Conservation (phyloP, 305 asterid species). For the Vinca major region DNA sequence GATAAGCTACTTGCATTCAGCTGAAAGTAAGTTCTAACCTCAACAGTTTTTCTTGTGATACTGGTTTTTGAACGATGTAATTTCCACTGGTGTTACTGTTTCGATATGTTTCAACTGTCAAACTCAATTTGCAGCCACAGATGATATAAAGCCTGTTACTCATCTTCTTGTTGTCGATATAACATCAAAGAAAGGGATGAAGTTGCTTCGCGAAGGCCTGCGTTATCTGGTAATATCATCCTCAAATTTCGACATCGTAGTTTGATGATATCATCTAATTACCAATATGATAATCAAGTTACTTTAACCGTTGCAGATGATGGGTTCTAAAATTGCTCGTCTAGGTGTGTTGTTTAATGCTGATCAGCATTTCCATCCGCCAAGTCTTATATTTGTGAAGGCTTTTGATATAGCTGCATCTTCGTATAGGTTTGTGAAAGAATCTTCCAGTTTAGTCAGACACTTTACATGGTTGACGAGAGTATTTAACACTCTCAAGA, state of each 20-base stretch:
- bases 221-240: slow-evolving; percentile 64
- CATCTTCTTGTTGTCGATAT: slow-evolving; percentile 82
- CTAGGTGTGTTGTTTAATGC: slow-evolving; percentile 70
- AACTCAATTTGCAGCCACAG: slow-evolving; percentile 47
- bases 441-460: slow-evolving; percentile 4
- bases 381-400: slow-evolving; percentile 55
- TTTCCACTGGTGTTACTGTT: slow-evolving; percentile 6
- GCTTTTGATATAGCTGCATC: slow-evolving; percentile 62
- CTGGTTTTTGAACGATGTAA: slow-evolving; percentile 15
- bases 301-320: slow-evolving; percentile 49
- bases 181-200: slow-evolving; percentile 75
- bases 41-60: slow-evolving; percentile 11
- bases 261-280: not conserved
- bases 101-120: slow-evolving; percentile 2
- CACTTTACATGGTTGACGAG: not conserved
- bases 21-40: slow-evolving; percentile 59
- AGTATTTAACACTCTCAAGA: not conserved
- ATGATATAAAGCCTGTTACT: slow-evolving; percentile 95
- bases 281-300: slow-evolving; percentile 7
- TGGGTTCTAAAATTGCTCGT: slow-evolving; percentile 71
- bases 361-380: slow-evolving; percentile 37
- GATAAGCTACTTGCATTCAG: slow-evolving; percentile 68
- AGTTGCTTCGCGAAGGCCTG: slow-evolving; percentile 83
- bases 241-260: not conserved
- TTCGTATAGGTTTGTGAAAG: slow-evolving; percentile 61